A percentile compares a stretch with the other conserved stretches of the same genome.
Conservation (phyloP, 257 asterid genomes). For the Cinchona pubescens region DNA sequence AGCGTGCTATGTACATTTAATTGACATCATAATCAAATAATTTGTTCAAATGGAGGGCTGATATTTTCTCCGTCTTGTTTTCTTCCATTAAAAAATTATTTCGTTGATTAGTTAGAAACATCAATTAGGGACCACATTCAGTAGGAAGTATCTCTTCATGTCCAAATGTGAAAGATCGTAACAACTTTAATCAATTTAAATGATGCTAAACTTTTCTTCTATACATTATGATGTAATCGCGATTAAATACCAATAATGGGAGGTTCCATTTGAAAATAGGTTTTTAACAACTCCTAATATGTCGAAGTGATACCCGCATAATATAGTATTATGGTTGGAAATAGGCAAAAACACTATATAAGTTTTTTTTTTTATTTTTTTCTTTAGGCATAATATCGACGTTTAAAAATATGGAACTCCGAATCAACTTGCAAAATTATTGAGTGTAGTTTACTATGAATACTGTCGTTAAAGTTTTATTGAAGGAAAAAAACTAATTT, state of each 20-base stretch:
- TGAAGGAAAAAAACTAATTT: too few relatives aligned
- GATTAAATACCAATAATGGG: background rate
- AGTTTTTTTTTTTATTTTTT: too few relatives aligned
- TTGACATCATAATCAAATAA: constrained; percentile 5
- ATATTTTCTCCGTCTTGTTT: background rate
- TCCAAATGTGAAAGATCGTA: background rate
- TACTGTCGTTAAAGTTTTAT: too few relatives aligned
- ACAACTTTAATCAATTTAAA: background rate
- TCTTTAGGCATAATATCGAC: background rate
- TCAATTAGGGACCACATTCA: background rate
- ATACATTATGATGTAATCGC: background rate
- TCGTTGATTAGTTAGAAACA: background rate
- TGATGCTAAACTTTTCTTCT: background rate
- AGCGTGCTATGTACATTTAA: background rate
- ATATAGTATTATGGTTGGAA: background rate
- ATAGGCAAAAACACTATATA: background rate
- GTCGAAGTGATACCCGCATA: background rate
- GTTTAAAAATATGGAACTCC: too few relatives aligned
- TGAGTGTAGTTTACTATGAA: too few relatives aligned
- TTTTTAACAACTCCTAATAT: background rate
- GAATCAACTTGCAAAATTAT: too few relatives aligned
- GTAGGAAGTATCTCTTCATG: background rate
- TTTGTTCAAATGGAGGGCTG: background rate
- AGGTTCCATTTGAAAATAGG: background rate
- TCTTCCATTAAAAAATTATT: background rate